Percentiles rank a stretch among this genome's conserved stretches.
Evolutionary conservation across 2,329 filamentous ascomycete genomes (phyloP).

Genomic region (Clathrospora elynae): DNA sequence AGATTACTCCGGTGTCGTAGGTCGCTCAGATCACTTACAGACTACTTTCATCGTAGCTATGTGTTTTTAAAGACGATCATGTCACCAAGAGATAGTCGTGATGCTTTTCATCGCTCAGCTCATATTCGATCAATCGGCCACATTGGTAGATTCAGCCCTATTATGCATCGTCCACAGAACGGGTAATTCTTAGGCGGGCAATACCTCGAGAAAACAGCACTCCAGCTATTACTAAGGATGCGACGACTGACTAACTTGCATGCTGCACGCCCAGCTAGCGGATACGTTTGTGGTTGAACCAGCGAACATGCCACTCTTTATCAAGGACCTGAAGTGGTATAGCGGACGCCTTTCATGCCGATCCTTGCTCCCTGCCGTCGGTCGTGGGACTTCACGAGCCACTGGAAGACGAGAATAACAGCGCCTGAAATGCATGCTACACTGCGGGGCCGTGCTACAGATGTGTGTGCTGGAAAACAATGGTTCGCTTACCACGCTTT

Average conservation of each 20-base stretch:
- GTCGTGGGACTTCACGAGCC: constrained; percentile 36
- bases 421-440: constrained; percentile 32
- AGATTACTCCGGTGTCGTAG: constrained; percentile 5
- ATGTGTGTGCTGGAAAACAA: constrained; percentile 32
- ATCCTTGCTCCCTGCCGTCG: constrained; percentile 25
- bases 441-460: constrained; percentile 30
- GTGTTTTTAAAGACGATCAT: not conserved
- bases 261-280: constrained; percentile 19
- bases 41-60: not conserved
- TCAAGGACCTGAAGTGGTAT: constrained; percentile 38
- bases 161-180: constrained; percentile 12
- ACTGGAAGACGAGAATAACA: constrained; percentile 44
- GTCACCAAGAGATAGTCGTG: not conserved
- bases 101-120: too few relatives aligned
- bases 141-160: constrained; percentile 18
- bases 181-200: constrained; percentile 18
- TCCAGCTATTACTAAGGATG: constrained; percentile 18
- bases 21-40: not conserved
- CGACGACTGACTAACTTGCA: constrained; percentile 29
- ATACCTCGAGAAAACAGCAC: constrained; percentile 11
- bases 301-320: constrained; percentile 30
- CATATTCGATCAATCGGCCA: not conserved
- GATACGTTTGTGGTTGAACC: constrained; percentile 14
- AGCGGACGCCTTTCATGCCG: constrained; percentile 32
- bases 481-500: constrained; percentile 16